These are phyloP conservation scores for Microsporum ferrugineum DNA, from an alignment of 2,329 filamentous ascomycete species.

Conservation along the genomic window DNA sequence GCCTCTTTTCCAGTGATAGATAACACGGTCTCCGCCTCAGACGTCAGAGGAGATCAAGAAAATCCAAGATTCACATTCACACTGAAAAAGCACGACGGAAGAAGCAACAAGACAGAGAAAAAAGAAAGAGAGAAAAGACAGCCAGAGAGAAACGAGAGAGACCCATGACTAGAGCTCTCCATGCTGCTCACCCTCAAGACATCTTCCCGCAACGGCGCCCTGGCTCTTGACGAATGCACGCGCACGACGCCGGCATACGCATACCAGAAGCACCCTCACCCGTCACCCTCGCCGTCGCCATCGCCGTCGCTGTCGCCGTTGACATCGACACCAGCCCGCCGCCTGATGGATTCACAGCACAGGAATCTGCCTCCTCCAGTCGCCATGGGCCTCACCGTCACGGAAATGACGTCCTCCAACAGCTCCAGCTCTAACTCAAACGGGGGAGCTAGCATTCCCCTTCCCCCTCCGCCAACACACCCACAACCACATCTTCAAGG, in stretches of 20 bases:
- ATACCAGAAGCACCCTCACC: background rate
- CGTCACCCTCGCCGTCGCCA: background rate
- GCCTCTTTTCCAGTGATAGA: background rate
- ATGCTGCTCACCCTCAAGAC: slow-evolving; percentile 45
- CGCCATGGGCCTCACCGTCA: slow-evolving; percentile 49
- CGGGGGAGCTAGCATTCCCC: slow-evolving; percentile 32
- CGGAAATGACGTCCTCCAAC: slow-evolving; percentile 14
- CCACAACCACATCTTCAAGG: slow-evolving; percentile 43
- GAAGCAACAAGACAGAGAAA: background rate
- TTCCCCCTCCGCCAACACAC: slow-evolving; percentile 54
- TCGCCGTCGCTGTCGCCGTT: background rate
- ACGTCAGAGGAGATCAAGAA: background rate
- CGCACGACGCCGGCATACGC: slow-evolving; percentile 8
- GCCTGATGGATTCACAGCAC: slow-evolving; percentile 38
- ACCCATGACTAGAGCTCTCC: slow-evolving; percentile 2
- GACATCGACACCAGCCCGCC: background rate
- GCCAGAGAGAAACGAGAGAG: background rate
- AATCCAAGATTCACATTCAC: background rate
- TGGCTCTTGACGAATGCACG: slow-evolving; percentile 6
- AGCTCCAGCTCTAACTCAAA: slow-evolving; percentile 23
- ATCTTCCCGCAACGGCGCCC: slow-evolving; percentile 36
- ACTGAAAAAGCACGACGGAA: background rate
- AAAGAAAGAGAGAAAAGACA: background rate
- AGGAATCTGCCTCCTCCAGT: slow-evolving; percentile 59
- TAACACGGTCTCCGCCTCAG: background rate